Percentiles rank a stretch among this genome's conserved stretches.
These are phyloP conservation scores for Colletotrichum theobromicola DNA, from an alignment of 2,329 filamentous ascomycete genomes.

Conservation along the genomic window DNA sequence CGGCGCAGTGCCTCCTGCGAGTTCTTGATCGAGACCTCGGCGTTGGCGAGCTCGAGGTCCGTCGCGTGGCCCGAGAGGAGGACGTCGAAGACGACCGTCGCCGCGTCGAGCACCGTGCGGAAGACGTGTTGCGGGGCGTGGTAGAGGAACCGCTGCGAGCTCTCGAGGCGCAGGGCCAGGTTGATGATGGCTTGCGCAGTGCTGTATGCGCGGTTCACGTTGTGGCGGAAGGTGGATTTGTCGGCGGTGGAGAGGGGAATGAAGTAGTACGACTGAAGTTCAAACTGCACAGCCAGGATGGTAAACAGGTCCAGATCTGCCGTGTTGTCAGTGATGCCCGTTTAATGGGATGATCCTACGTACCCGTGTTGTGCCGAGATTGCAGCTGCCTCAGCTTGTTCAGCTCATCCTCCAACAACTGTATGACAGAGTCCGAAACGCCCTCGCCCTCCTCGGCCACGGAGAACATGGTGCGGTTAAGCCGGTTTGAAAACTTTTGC, in stretches of 20 bases:
- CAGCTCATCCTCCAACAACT: slow-evolving; percentile 57
- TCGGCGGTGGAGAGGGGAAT: slow-evolving; percentile 45
- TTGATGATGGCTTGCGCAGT: slow-evolving; percentile 53
- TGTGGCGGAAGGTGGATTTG: slow-evolving; percentile 44
- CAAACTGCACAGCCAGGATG: slow-evolving; percentile 53
- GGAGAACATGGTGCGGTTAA: slow-evolving; percentile 52
- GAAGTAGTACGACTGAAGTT: slow-evolving; percentile 60
- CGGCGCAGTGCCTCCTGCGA: slow-evolving; percentile 35
- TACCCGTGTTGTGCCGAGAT: slow-evolving; percentile 53
- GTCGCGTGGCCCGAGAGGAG: slow-evolving; percentile 34
- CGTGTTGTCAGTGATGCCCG: neutral
- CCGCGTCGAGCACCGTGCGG: slow-evolving; percentile 49
- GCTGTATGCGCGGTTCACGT: slow-evolving; percentile 51
- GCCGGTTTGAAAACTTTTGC: slow-evolving; percentile 55
- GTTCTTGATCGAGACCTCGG: slow-evolving; percentile 16
- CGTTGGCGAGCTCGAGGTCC: slow-evolving; percentile 19
- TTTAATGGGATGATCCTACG: neutral
- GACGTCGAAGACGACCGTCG: slow-evolving; percentile 38
- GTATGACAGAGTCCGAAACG: slow-evolving; percentile 51
- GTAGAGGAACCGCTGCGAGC: slow-evolving; percentile 36
- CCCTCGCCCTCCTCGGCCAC: slow-evolving; percentile 51
- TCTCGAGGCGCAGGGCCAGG: slow-evolving; percentile 32
- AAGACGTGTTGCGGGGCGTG: slow-evolving; percentile 57
- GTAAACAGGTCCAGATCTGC: slow-evolving; percentile 55
- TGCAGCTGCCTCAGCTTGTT: slow-evolving; percentile 51